Evolutionary conservation across 768 basidiomycete genomes (phyloP), one percentile per base, ranked within the genome.

Genomic region (Hygrocybe punicea): DNA sequence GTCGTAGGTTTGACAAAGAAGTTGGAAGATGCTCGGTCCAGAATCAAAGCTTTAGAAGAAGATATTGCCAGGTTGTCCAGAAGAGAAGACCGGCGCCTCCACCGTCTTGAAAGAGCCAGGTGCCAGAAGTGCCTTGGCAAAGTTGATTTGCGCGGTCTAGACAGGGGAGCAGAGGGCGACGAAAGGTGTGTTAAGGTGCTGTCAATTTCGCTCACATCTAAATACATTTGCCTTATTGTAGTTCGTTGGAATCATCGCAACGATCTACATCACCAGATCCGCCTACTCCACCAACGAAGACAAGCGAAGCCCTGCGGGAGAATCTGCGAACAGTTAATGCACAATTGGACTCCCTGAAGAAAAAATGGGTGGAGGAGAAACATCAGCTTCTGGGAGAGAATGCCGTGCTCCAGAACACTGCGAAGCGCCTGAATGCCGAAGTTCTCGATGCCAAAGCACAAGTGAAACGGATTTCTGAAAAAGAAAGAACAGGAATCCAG

Each of bases 81-180:
- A 58, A 82, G 80, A 56, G 90, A 92, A 57, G 87, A 89, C 37
- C 82, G 89, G n/a, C 81, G 82, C 2, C 62, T 78, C 19, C 81
- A 76, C 51, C 81, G 86, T 14, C 69, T 92, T 39, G 78, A 83
- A 57, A 79, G 81, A 46, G 78, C 78, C 4, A 79, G 86, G 53
- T 92, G 89, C 65, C 79, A 81, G 59, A 86, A 87, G 64, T 92
- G 89, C 65, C 78, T 77, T 40, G 73, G 78, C 48, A 89, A 83
- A 61, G 73, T 89, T 34, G 82, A 89, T 62, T 63, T 84, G 53
- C 73, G 72, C 11, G 70, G 69, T 7, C 39, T 78, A 60, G 73
- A 75, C 44, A 71, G 73, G 47, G 63, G 73, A 34, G 71, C 67
- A 11, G 73, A 77, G 14, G 77, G 63, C 3, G 85, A 90, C 56